Evolutionary conservation across 257 asterid species (phyloP).

Genomic region (Apocynum venetum): DNA sequence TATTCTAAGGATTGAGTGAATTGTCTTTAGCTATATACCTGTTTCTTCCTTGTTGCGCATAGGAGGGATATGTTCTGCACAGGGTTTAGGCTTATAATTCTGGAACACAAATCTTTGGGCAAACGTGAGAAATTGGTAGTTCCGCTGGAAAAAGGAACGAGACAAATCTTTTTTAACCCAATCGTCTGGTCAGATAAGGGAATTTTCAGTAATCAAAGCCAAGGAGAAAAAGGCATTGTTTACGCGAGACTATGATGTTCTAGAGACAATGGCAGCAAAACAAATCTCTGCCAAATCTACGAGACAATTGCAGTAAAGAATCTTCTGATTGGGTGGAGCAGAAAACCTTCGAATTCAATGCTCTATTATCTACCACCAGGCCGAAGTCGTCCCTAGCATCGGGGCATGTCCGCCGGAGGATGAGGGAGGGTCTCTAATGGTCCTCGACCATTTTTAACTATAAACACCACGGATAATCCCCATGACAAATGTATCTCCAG

Average conservation of each 20-base stretch:
- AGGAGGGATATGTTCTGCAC: too few relatives aligned
- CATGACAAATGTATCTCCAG: conserved; percentile 58
- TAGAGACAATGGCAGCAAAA: background rate
- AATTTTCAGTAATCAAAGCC: too few relatives aligned
- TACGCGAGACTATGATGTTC: conserved; percentile 6
- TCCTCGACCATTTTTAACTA: conserved; percentile 57
- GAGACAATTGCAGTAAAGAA: conserved; percentile 35
- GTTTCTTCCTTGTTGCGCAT: too few relatives aligned
- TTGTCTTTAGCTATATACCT: too few relatives aligned
- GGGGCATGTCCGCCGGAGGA: conserved; percentile 62
- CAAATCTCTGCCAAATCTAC: conserved; percentile 21
- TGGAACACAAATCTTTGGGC: background rate
- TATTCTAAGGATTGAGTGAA: too few relatives aligned
- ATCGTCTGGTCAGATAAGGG: too few relatives aligned
- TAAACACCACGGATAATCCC: conserved; percentile 54
- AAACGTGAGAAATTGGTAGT: background rate
- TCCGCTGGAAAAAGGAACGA: too few relatives aligned
- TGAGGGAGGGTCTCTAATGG: conserved; percentile 55
- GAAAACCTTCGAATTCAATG: conserved; percentile 3
- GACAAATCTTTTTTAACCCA: too few relatives aligned
- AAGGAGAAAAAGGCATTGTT: background rate
- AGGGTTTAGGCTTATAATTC: background rate
- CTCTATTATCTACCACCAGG: background rate
- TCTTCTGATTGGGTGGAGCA: background rate
- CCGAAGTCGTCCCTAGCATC: conserved; percentile 28